Evolutionary conservation across 805 yeast genomes (phyloP), one percentile per base, ranked within the genome.

Genomic region (Metschnikowia gruessii): DNA sequence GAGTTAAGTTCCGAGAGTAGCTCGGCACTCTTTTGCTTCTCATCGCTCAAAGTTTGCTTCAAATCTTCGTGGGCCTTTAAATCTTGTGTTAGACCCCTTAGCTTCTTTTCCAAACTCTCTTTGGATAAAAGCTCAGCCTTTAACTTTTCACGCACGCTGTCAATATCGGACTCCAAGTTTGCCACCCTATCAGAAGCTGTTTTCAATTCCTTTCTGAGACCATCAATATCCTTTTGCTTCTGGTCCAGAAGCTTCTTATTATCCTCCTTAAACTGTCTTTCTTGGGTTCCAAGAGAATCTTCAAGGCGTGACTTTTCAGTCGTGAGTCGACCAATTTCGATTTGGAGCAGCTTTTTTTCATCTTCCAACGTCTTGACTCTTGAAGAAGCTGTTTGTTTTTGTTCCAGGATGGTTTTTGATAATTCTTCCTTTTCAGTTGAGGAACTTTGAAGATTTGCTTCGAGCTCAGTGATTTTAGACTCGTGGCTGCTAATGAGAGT

Each of bases 211-310:
- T 21, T 8, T 10, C 16, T 36, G 22, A 37, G 17, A 11, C 17
- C 42, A 8, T 29, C 21, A 19, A 41, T 19, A 19, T 29, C 21
- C 22, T 29, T 41, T 21, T 49, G 33, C 16, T 24, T 42, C 34
- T 40, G 36, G 17, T 28, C 35, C 26, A 35, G 15, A 18, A 28
- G 37, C 30, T 70, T 64, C 26, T 60, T 62, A 49, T 48, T 65
- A 10, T 16, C 39, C 29, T 34, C 40, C n/a, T 16, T 24, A n/a
- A 40, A 18, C 18, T 40, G 30, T 17, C 30, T 15, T 19, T 44
- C 29, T 19, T 13, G 39, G 3, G 32, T 30, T 11, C n/a, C 17
- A 19, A 41, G 35, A 12, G 48, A 39, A 7, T 33, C 31, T 26
- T 43, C 47, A n/a, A 38, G 32, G 16, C 7, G 8, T 19, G 38